Evolutionary conservation across 1,139 yeast species (phyloP), one percentile per base, ranked within the genome.

Genomic region (Taiozyma onychis): DNA sequence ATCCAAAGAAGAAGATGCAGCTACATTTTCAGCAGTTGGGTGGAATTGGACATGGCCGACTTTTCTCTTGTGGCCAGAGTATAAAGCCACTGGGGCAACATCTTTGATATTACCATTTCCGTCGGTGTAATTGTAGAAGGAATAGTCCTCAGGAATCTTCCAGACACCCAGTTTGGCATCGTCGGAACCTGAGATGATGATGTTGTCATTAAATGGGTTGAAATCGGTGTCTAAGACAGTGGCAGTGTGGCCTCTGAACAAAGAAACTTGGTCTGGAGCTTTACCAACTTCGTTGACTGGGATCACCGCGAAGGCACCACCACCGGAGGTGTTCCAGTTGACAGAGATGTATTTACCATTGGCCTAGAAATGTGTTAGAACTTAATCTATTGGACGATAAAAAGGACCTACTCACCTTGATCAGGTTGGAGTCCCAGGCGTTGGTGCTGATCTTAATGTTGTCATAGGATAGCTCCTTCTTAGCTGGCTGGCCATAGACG

Each of bases 281-380:
- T 90, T 93, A n/a, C 98, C 98, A 21, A 81, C 85, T 67, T 91
- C 97, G 10, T 68, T 65, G 32, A 88, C 73, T 2, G 99, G 99
- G 51, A 93, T 83, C 16, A 93, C 86, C 1, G 96, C 97, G 74
- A 93, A 91, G 0, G 98, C 95, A 49, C 99, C 99, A 55, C 98
- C 98, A 44, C 98, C 98, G 8, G 95, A 85, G 22, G 97, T 77
- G 54, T 88, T 90, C 97, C 97, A 90, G 67, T 89, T 90, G 54
- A 89, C 87, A 0, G 97, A 78, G 41, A 93, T 71, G 64, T 81
- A 93, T 67, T 86, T 85, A 35, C 97, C 95, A 66, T 93, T 93
- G 56, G 82, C 78, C 70, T 70, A 46, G 44, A 51, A 18, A 5
- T 7, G 10, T 37, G 24, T 37, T 37, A 49, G 44, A 44, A 42